Evolutionary conservation across 2,329 filamentous ascomycete genomes (phyloP).

Genomic region (Paecilomyces fulvus): DNA sequence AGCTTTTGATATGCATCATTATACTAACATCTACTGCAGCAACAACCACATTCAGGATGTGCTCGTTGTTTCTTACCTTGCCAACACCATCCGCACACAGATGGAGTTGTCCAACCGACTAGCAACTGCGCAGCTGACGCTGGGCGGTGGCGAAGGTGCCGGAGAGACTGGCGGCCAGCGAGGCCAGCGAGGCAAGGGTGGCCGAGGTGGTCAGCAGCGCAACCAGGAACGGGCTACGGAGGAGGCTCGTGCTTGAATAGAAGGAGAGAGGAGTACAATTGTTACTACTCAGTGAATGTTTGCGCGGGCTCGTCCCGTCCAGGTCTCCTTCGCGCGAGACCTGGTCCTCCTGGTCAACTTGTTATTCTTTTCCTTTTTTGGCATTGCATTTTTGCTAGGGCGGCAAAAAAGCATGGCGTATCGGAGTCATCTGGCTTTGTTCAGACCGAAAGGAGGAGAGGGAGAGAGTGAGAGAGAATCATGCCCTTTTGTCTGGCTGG

Average conservation of each 20-base stretch:
- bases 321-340: background rate
- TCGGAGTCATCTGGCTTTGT: constrained; percentile 24
- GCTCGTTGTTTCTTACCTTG: constrained; percentile 93
- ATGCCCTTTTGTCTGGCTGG: constrained; percentile 1
- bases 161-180: constrained; percentile 28
- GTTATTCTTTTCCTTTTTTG: constrained; percentile 6
- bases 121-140: constrained; percentile 64
- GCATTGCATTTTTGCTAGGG: constrained; percentile 8
- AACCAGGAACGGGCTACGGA: constrained; percentile 29
- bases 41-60: constrained; percentile 99
- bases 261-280: constrained; percentile 13
- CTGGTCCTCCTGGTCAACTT: background rate
- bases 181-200: constrained; percentile 35
- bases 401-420: constrained; percentile 20
- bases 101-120: constrained; percentile 95
- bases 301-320: constrained; percentile 9
- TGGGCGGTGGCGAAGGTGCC: constrained; percentile 41
- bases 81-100: constrained; percentile 97
- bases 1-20: constrained; percentile 1
- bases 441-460: constrained; percentile 11
- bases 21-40: constrained; percentile 38
- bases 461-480: constrained; percentile 7
- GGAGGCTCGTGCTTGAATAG: constrained; percentile 27
- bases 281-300: constrained; percentile 15
- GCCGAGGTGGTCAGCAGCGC: constrained; percentile 30